Conservation (phyloP, 192 early-diverging fungal genomes). For the Backusella psychrophila region DNA sequence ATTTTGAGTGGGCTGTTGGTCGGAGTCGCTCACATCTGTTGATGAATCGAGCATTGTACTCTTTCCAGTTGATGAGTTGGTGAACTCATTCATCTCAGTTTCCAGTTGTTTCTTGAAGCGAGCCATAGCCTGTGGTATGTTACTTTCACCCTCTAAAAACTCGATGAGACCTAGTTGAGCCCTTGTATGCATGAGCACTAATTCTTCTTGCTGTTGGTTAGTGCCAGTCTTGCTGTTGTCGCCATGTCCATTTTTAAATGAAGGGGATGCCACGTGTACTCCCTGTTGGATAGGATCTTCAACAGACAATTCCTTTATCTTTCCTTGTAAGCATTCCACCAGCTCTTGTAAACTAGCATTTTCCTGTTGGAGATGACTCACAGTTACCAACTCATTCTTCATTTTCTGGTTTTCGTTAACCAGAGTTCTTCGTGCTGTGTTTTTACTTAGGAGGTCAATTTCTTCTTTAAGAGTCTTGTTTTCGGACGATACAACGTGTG, state of each 20-base stretch:
- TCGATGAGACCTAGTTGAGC: slow-evolving; percentile 23
- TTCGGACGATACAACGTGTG: neutral
- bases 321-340: neutral
- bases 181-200: slow-evolving; percentile 12
- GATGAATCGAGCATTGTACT: neutral
- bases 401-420: slow-evolving; percentile 1
- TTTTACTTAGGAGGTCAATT: neutral
- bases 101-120: slow-evolving; percentile 20
- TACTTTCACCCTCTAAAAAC: slow-evolving; percentile 18
- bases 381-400: neutral
- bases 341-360: neutral
- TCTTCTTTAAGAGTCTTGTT: neutral
- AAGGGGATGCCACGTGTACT: neutral
- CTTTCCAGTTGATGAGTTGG: neutral
- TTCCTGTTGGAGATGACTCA: neutral
- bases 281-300: neutral
- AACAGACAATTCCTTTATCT: neutral
- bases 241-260: neutral
- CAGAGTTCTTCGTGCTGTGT: neutral
- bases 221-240: neutral
- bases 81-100: slow-evolving; percentile 2
- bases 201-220: slow-evolving; percentile 8
- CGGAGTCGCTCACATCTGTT: neutral
- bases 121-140: slow-evolving; percentile 10
- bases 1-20: neutral